Evolutionary conservation across 2,329 filamentous ascomycete genomes (phyloP).

Genomic region (Fusarium multiceps): DNA sequence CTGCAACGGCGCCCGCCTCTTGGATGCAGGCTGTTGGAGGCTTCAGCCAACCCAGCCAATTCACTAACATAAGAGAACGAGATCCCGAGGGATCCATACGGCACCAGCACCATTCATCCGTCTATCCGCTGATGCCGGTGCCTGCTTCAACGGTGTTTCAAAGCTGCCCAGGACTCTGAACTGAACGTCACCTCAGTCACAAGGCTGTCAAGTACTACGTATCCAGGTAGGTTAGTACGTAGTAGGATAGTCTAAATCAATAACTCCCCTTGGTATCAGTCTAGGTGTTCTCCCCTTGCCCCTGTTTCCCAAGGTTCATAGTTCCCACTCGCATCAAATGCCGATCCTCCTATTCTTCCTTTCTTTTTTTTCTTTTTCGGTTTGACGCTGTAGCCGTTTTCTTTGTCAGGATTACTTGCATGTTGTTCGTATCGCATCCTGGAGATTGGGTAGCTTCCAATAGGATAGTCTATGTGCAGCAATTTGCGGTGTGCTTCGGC

Average conservation of each 20-base stretch:
- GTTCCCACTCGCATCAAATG: conserved; percentile 23
- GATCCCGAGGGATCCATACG: not conserved
- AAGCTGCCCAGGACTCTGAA: conserved; percentile 10
- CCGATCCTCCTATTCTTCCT: conserved; percentile 39
- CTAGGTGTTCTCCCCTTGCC: not conserved
- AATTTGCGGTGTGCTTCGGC: not conserved
- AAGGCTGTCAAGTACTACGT: conserved; percentile 20
- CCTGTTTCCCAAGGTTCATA: conserved; percentile 15
- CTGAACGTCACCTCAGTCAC: conserved; percentile 26
- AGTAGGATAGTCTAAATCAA: not conserved
- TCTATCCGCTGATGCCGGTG: conserved; percentile 8
- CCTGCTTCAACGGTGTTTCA: conserved; percentile 36
- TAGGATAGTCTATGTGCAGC: not conserved
- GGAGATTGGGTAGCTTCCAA: not conserved
- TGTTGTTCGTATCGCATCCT: not conserved
- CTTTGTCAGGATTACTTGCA: conserved; percentile 6
- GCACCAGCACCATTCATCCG: not conserved
- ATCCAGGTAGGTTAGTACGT: not conserved
- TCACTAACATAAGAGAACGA: not conserved
- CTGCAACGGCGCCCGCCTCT: conserved; percentile 34
- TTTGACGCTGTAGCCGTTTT: conserved; percentile 34
- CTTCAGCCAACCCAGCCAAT: conserved; percentile 38
- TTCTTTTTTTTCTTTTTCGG: not conserved
- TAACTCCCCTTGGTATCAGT: not conserved
- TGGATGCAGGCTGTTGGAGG: conserved; percentile 30